Evolutionary conservation across 2,329 filamentous ascomycete genomes (phyloP), one percentile per base, ranked within the genome.

Genomic region (Botrytis paeoniae): DNA sequence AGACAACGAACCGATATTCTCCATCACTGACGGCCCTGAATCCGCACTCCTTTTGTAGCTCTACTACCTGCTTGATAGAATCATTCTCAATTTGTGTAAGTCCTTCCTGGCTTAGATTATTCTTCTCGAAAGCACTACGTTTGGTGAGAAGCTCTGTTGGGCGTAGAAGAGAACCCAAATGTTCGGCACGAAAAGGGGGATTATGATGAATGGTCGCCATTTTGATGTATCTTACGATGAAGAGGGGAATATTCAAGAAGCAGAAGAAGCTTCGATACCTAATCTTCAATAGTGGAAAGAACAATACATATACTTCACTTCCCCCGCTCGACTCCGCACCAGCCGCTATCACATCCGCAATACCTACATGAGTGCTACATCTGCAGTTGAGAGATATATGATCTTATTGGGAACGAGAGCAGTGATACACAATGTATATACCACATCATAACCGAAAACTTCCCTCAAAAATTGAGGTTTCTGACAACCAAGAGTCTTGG

Each of bases 81-180:
- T 86, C 85, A 78, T 89, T 85, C 78, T 91, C 89, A 29, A 87
- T 80, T 9, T 82, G 82, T 9, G 78, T 76, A 20, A 77, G 80
- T 79, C 68, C 91, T 82, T 76, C 87, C 82, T 76, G 75, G 60
- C 69, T 76, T 32, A 83, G 79, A 74, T 86, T 79, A 41, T 86
- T 86, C 71, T 86, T 85, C 76, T 89, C 86, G 64, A 86, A 84
- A 75, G 86, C 84, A 70, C 85, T 83, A 77, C 89, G 87, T 73
- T 85, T 86, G 63, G 87, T 82, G 59, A 90, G 84, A 57, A 91
- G 84, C 73, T 86, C 83, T 71, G 87, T 81, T 4, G 89, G 88
- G 64, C 89, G 87, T 45, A 91, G 85, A 54, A 91, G 83, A n/a
- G 88, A 90, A 70, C 89, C 89, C 69, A 90, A 82, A 78, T 91